Percentiles rank a stretch among this genome's conserved stretches.
Conservation (phyloP, 495 filamentous ascomycete species). For the Podospora pseudocomata region DNA sequence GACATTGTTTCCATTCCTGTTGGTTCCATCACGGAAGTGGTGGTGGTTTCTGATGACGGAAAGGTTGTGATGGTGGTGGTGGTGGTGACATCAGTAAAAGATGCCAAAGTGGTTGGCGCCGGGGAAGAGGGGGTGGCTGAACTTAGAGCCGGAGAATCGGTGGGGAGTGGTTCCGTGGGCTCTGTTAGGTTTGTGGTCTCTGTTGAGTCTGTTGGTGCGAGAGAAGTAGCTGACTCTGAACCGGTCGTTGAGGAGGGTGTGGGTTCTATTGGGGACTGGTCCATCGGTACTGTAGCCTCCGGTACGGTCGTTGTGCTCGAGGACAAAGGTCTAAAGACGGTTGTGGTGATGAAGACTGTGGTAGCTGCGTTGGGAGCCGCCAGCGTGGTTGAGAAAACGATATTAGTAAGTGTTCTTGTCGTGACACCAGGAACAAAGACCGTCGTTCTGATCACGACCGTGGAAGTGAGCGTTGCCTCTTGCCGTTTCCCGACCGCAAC, state of each 20-base stretch:
- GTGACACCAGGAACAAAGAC: background rate
- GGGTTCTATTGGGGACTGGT: background rate
- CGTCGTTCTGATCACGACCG: background rate
- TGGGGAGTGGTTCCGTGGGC: background rate
- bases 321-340: conserved; percentile 18
- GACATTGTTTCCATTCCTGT: conserved; percentile 4
- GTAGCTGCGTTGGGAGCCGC: conserved; percentile 26
- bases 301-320: background rate
- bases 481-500: background rate
- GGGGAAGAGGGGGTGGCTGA: background rate
- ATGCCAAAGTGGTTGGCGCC: background rate
- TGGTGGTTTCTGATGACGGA: background rate
- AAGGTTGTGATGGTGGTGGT: conserved; percentile 10
- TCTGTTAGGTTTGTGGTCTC: background rate
- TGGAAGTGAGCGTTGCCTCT: conserved; percentile 5
- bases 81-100: conserved; percentile 3
- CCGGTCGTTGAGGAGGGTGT: background rate
- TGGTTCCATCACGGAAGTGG: background rate
- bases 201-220: too few relatives aligned
- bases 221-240: background rate
- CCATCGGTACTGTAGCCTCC: background rate
- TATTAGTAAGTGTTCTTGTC: conserved; percentile 21
- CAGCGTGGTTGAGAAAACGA: conserved; percentile 23
- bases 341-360: conserved; percentile 25
- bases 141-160: background rate